These are phyloP conservation scores for Chlorokybus atmophyticus DNA, from an alignment of 139 green algal species.

Conservation along the genomic window DNA sequence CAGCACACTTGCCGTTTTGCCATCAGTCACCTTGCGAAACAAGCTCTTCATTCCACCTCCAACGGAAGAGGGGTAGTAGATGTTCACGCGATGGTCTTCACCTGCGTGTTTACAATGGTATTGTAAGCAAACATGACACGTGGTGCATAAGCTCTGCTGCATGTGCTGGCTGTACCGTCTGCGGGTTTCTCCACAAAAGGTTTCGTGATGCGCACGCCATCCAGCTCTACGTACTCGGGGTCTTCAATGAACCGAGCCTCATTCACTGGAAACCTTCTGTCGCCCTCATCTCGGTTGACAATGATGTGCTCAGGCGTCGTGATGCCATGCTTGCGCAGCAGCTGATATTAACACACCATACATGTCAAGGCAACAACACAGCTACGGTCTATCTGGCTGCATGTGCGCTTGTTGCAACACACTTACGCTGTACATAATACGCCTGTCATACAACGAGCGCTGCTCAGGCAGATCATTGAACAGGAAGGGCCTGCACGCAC, in stretches of 20 bases:
- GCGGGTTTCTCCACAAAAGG: constrained; percentile 98
- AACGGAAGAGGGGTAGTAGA: constrained; percentile 95
- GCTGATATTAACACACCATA: constrained; percentile 3
- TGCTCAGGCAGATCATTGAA: constrained; percentile 85
- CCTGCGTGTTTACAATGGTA: too few relatives aligned
- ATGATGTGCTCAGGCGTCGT: constrained; percentile 76
- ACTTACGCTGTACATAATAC: constrained; percentile 58
- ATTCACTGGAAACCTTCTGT: constrained; percentile 5
- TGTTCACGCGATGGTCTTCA: constrained; percentile 96
- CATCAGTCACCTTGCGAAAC: constrained; percentile 81
- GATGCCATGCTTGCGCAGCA: constrained; percentile 57
- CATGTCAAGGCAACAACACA: constrained; percentile 1
- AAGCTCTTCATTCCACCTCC: constrained; percentile 93
- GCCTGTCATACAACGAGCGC: constrained; percentile 71
- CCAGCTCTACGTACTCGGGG: constrained; percentile 71
- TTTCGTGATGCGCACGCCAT: constrained; percentile 73
- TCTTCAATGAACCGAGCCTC: constrained; percentile 62
- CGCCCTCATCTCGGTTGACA: constrained; percentile 51
- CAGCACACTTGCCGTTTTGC: too few relatives aligned
- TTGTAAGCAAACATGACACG: not conserved
- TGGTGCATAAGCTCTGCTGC: not conserved
- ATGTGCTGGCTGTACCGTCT: constrained; percentile 14
- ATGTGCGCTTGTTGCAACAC: not conserved
- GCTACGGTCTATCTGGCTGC: not conserved
- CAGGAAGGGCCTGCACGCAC: constrained; percentile 56